Evolutionary conservation across 441 rosid species (phyloP).

Genomic region (Pelargonium myrrhifolium): DNA sequence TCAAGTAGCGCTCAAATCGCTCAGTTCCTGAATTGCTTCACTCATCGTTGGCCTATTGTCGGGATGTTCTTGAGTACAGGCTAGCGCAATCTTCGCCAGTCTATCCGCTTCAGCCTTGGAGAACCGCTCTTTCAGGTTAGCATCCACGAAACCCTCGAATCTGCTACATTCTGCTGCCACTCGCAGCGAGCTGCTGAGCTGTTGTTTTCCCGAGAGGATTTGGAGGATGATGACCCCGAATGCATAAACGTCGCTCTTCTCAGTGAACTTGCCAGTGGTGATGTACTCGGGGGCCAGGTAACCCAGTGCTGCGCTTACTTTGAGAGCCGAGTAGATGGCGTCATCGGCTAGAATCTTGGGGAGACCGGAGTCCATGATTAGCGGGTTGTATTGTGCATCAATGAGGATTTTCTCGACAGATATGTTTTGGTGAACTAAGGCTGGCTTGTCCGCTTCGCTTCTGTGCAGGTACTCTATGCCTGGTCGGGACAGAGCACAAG

Average conservation of each 20-base stretch:
- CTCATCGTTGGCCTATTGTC: slow-evolving; percentile 70
- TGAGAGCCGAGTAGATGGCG: slow-evolving; percentile 60
- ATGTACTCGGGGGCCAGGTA: slow-evolving; percentile 83
- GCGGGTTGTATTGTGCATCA: slow-evolving; percentile 58
- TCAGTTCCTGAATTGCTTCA: slow-evolving; percentile 59
- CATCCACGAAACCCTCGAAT: slow-evolving; percentile 59
- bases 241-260: slow-evolving; percentile 79
- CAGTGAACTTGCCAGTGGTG: slow-evolving; percentile 57
- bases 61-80: slow-evolving; percentile 69
- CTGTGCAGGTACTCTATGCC: slow-evolving; percentile 70
- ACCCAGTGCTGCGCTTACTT: slow-evolving; percentile 86
- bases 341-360: slow-evolving; percentile 73
- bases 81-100: slow-evolving; percentile 64
- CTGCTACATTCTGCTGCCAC: slow-evolving; percentile 54
- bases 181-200: slow-evolving; percentile 40
- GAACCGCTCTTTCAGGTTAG: slow-evolving; percentile 54
- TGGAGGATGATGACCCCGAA: slow-evolving; percentile 77
- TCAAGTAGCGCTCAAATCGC: slow-evolving; percentile 38
- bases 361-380: slow-evolving; percentile 64
- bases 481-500: slow-evolving; percentile 20
- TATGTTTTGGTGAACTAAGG: slow-evolving; percentile 69
- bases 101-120: slow-evolving; percentile 70
- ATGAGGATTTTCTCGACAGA: slow-evolving; percentile 68
- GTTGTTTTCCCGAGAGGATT: slow-evolving; percentile 64
- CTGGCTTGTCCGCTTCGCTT: slow-evolving; percentile 42